Base-by-base conservation (phyloP, 2,329 filamentous ascomycete species). In the Dothistroma septosporum region DNA sequence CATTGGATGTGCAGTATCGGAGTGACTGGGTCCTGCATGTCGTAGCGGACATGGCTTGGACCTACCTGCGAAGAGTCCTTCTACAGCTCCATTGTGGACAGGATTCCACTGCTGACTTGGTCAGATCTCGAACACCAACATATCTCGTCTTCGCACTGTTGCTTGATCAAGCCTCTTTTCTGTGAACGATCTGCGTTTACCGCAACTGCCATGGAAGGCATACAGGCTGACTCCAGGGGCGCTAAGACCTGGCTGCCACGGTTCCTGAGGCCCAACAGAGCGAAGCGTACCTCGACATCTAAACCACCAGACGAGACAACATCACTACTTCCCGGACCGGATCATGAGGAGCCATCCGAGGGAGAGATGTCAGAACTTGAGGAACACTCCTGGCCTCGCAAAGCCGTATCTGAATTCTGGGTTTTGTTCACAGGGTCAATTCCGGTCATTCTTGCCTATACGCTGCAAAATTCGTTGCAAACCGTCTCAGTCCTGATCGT, bases 371-470 rank as follows among this genome's bases (percentile, higher is more conserved):
- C 76, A 55, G 74, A 77, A 35, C 73, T 75, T 53, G 74, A 70
- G 10, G 62, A 70, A 14, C 62, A 62, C 9, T 72, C 76, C 2
- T 71, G 68, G 21, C 72, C 70, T 19, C 73, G 75, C 55, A 74
- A 78, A 24, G 68, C 83, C 14, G 66, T 80, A 4, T 69, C 75
- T 24, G 90, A 94, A 73, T 86, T 90, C 66, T 83, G 83, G 78
- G 76, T 90, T 7, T 77, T 94, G 1, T 75, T 89, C 41, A 87
- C 84, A 67, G 85, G 85, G 24, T 90, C 90, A 0, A 74, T 91
- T 0, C 90, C 91, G 0, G 88, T 95, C 2, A 92, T 95, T 62
- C 72, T 96, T 41, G 91, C 91, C 61, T 96, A 96, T 74, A 88
- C 88, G 9, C 80, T 96, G 5, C 91, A 96, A 63, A 95, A 93